Conservation (phyloP, 192 early-diverging fungal species). For the Entomortierella chlamydospora region DNA sequence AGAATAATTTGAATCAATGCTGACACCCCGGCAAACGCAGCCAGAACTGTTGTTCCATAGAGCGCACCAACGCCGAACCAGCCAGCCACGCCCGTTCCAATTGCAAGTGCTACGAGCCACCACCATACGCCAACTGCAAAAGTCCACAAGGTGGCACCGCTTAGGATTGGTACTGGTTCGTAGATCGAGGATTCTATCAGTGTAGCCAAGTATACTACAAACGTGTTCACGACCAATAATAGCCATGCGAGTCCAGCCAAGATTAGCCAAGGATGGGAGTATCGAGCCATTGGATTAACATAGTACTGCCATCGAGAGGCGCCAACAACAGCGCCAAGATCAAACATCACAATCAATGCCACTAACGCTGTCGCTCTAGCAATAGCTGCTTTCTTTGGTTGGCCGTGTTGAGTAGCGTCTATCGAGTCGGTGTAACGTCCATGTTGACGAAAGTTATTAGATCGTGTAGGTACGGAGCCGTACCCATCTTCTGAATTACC, state of each 20-base stretch:
- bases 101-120: slow-evolving; percentile 20
- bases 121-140: slow-evolving; percentile 48
- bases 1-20: slow-evolving; percentile 35
- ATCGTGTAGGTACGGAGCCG: slow-evolving; percentile 1
- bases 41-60: slow-evolving; percentile 24
- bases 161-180: slow-evolving; percentile 21
- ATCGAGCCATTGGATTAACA: slow-evolving; percentile 20
- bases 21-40: slow-evolving; percentile 18
- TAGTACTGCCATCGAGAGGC: slow-evolving; percentile 8
- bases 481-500: slow-evolving; percentile 42
- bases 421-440: not conserved
- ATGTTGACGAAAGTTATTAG: not conserved
- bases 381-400: not conserved
- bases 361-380: slow-evolving; percentile 7
- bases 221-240: slow-evolving; percentile 26
- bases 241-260: slow-evolving; percentile 7
- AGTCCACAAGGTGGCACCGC: slow-evolving; percentile 25
- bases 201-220: slow-evolving; percentile 24
- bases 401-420: not conserved
- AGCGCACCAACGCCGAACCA: slow-evolving; percentile 28
- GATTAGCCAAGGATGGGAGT: slow-evolving; percentile 30
- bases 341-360: slow-evolving; percentile 7
- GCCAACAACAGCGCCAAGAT: slow-evolving; percentile 9
- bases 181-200: slow-evolving; percentile 13
- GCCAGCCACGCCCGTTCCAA: slow-evolving; percentile 34